Evolutionary conservation across 345 rosid genomes (phyloP).

Genomic region (Gossypium ekmanianum): DNA sequence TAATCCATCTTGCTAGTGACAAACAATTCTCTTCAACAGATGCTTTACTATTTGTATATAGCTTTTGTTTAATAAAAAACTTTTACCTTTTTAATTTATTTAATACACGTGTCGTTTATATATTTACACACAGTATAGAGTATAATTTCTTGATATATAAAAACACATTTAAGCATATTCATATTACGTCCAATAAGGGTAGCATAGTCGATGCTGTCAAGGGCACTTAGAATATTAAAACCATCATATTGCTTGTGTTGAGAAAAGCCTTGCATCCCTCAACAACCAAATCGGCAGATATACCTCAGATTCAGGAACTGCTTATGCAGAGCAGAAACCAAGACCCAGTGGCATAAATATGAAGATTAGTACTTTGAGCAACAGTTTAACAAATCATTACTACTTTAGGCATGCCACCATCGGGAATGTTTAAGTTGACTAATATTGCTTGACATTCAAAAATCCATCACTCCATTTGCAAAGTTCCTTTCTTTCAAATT

Average conservation of each 20-base stretch:
- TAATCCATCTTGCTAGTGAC: conserved; percentile 82
- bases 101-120: neutral
- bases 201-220: no score
- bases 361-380: conserved; percentile 21
- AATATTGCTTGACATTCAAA: neutral
- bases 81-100: neutral
- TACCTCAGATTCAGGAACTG: conserved; percentile 73
- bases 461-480: neutral
- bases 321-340: conserved; percentile 63
- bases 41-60: conserved; percentile 34
- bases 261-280: conserved; percentile 34
- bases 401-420: neutral
- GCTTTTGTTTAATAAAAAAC: neutral
- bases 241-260: neutral
- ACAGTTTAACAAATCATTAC: neutral
- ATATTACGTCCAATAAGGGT: neutral
- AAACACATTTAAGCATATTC: neutral
- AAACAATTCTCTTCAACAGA: conserved; percentile 9
- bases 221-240: no score
- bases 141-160: no score
- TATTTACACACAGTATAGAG: no score
- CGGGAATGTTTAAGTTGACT: neutral
- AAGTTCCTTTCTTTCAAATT: neutral
- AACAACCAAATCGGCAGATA: conserved; percentile 83
- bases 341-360: conserved; percentile 32